Conservation (phyloP, 495 filamentous ascomycete genomes). For the Aspergillus saccharolyticus region DNA sequence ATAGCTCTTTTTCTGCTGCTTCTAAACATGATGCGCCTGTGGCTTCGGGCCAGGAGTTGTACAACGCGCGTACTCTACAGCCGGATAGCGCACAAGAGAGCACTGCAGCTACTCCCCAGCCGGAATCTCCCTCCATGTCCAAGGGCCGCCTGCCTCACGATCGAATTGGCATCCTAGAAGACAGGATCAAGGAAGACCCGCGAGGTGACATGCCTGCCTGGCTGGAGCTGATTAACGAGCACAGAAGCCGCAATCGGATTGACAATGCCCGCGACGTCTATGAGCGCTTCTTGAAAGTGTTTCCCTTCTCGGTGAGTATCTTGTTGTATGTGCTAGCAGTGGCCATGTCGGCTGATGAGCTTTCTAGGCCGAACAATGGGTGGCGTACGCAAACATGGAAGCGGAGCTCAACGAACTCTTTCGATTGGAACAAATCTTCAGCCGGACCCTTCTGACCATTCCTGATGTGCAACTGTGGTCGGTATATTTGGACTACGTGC, state of each 20-base stretch:
- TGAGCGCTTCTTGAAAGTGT: conserved; percentile 78
- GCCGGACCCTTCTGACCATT: conserved; percentile 61
- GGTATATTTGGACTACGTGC: conserved; percentile 91
- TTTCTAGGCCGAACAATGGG: conserved; percentile 80
- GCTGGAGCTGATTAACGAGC: conserved; percentile 79
- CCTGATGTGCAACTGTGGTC: conserved; percentile 85
- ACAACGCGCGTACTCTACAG: conserved; percentile 36
- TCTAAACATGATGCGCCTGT: conserved; percentile 44
- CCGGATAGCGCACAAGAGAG: conserved; percentile 34
- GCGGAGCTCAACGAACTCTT: conserved; percentile 71
- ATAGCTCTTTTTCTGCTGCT: conserved; percentile 48
- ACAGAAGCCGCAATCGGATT: conserved; percentile 72
- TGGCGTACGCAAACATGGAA: conserved; percentile 81
- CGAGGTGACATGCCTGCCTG: conserved; percentile 87
- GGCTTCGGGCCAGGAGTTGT: conserved; percentile 39
- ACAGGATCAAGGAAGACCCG: conserved; percentile 84
- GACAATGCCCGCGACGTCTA: conserved; percentile 77
- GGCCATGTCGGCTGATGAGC: conserved; percentile 12
- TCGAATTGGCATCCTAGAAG: conserved; percentile 77
- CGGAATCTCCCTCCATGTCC: conserved; percentile 37
- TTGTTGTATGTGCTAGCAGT: conserved; percentile 2
- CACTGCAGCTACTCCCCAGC: conserved; percentile 34
- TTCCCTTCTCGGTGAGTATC: conserved; percentile 80
- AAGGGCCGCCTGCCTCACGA: conserved; percentile 68
- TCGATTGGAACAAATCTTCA: conserved; percentile 77